Evolutionary conservation across 345 rosid species (phyloP).

Genomic region (Turnera subulata): DNA sequence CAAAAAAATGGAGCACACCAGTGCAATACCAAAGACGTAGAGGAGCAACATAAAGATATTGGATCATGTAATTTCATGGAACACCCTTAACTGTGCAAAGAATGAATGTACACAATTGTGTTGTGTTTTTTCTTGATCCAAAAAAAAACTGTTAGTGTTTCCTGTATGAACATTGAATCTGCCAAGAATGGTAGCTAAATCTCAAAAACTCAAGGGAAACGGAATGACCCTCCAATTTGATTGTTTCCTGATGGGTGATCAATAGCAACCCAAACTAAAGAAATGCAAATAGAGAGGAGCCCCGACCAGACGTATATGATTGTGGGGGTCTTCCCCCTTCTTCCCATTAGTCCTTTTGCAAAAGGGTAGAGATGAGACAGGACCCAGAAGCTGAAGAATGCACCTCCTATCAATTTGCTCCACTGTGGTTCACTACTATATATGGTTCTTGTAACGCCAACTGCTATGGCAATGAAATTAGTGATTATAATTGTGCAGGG

Average conservation of each 20-base stretch:
- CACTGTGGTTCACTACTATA: slow-evolving; percentile 47
- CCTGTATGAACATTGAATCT: too few species aligned
- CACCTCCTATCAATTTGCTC: slow-evolving; percentile 69
- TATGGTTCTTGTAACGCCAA: slow-evolving; percentile 50
- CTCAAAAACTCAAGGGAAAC: slow-evolving; percentile 31
- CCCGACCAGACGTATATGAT: slow-evolving; percentile 75
- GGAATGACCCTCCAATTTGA: slow-evolving; percentile 59
- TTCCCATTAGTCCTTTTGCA: slow-evolving; percentile 79
- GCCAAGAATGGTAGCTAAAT: background rate
- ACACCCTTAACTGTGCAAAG: too few species aligned
- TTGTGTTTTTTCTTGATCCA: too few species aligned
- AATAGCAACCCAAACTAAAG: slow-evolving; percentile 71
- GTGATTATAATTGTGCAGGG: slow-evolving; percentile 71
- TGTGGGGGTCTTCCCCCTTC: slow-evolving; percentile 65
- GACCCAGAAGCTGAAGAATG: slow-evolving; percentile 82
- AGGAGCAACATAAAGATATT: too few species aligned
- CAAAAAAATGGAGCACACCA: too few species aligned
- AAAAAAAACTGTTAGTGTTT: too few species aligned
- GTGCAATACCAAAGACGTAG: too few species aligned
- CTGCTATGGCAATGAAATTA: slow-evolving; percentile 66
- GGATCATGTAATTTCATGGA: too few species aligned
- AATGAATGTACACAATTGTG: too few species aligned
- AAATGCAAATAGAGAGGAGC: slow-evolving; percentile 64
- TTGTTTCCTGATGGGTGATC: slow-evolving; percentile 46
- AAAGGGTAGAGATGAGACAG: slow-evolving; percentile 78